Evolutionary conservation across 106 monocot genomes (phyloP), one percentile per base, ranked within the genome.

Genomic region (Ottelia alismoides): DNA sequence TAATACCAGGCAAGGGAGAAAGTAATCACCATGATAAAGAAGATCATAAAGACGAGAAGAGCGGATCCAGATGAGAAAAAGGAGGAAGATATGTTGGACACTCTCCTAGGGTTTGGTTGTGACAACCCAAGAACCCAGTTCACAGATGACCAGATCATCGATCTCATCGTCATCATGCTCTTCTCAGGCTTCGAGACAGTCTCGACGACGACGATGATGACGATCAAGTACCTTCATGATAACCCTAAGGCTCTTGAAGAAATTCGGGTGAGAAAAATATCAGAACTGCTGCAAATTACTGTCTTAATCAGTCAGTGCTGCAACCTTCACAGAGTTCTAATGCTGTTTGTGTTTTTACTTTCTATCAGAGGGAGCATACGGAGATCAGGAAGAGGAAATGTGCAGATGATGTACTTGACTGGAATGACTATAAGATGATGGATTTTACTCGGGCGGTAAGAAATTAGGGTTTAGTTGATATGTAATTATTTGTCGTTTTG

Each of bases 141-240:
- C 30, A 72, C 40, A 30, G 85, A 92, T 25, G 84, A 92, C 17
- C 90, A 91, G 60, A 91, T 91, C 32, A 81, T 85, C 2, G 90
- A 91, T 72, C 57, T 91, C 60, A 75, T 91, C 32, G 78, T 91
- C 11, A 69, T 84, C 14, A 66, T 91, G 3, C 28, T 91, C 29
- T 85, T 84, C 57, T 84, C 90, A 11, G 90, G 90, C n/a, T 91
- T 75, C 30, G 90, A 91, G 58, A 91, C 90, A 2, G 81, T 91
- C 27, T 91, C 90, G 0, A 85, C 78, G 7, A 91, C 90, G 49
- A 66, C 90, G 27, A 91, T 91, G 90, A 91, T 91, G 90, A 81
- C 75, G 29, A 60, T 91, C 56, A 91, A 91, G 49, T 91, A 81
- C 56, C 81, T 91, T 27, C 85, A 71, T 61, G 84, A 91, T 53